These are phyloP conservation scores for Striga asiatica DNA, from an alignment of 257 asterid genomes.

Conservation along the genomic window DNA sequence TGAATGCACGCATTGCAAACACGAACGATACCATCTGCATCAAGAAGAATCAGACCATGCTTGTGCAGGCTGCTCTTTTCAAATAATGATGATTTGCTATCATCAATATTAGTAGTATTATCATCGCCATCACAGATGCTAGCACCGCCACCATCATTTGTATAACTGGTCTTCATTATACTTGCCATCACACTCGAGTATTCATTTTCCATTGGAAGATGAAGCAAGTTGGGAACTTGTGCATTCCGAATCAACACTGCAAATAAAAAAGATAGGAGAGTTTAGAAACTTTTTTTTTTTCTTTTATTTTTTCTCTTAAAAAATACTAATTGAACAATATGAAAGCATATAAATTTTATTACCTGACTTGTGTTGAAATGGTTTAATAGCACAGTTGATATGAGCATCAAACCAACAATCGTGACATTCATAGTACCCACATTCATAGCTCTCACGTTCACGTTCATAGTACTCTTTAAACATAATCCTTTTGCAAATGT, in stretches of 20 bases:
- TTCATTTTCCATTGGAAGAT: constrained; percentile 8
- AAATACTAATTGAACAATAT: no score
- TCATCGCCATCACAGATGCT: background rate
- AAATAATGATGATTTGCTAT: no score
- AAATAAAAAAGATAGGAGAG: no score
- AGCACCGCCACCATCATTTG: background rate
- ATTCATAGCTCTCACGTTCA: no score
- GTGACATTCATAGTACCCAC: background rate
- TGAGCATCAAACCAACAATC: background rate
- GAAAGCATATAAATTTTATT: no score
- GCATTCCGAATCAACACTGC: constrained; percentile 9
- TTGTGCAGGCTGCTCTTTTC: background rate
- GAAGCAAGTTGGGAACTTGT: background rate
- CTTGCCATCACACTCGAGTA: background rate
- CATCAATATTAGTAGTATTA: background rate
- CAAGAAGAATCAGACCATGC: background rate
- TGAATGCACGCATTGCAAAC: background rate
- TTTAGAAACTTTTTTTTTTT: no score
- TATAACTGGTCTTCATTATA: background rate
- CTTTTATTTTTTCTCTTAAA: no score
- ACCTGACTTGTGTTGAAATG: background rate
- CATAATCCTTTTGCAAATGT: background rate
- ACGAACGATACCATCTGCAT: background rate
- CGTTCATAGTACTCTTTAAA: background rate
- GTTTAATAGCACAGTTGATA: background rate